Base-by-base conservation (phyloP, 2,329 filamentous ascomycete species). In the Amesomyces nigricolor region DNA sequence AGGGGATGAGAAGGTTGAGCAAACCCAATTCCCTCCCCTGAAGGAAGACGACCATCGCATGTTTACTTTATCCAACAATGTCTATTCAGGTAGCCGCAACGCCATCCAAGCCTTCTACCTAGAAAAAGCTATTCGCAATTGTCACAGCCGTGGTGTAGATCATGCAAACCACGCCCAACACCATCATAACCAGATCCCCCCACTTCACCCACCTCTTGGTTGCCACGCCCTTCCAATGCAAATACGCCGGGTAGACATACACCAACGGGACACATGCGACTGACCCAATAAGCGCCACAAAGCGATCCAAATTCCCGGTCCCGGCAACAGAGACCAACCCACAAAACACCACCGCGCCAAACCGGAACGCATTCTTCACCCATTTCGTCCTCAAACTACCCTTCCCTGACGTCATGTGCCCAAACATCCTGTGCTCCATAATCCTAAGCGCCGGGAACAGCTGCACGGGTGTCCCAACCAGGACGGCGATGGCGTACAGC, bases 261-360 rank as follows among this genome's bases (percentile, higher is more conserved):
- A 90, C 86, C 60, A 90, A 70, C 13, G 87, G 87, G 52, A 90
- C 84, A 62, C 87, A 90, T 2, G 86, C 86, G 64, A 88, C 83
- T 38, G 81, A 85, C 11, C 87, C 87, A 60, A 89, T 89, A 46
- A 90, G 71, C 0, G 86, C 83, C 11, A 90, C 86, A 61, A 89
- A 89, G 59, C 86, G 84, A 69, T 90, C 86, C 58, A 90, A 72
- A 66, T 88, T 84, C 42, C 78, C 82, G 0, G 86, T 83, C 14
- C 86, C 86, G 1, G 82, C 62, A 11, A 86, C 80, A 14, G 84
- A 78, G 43, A 89, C 74, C 17, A 74, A 73, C 8, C 81, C 82
- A 60, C 85, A 87, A 8, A 83, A 38, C 1, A 77, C 66, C 32
- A 87, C 80, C 19, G 87, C 65, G 0, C 67, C 63, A 0, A 81